Conservation (phyloP, 177 flowering plant genomes). For the Vitis hybrid region DNA sequence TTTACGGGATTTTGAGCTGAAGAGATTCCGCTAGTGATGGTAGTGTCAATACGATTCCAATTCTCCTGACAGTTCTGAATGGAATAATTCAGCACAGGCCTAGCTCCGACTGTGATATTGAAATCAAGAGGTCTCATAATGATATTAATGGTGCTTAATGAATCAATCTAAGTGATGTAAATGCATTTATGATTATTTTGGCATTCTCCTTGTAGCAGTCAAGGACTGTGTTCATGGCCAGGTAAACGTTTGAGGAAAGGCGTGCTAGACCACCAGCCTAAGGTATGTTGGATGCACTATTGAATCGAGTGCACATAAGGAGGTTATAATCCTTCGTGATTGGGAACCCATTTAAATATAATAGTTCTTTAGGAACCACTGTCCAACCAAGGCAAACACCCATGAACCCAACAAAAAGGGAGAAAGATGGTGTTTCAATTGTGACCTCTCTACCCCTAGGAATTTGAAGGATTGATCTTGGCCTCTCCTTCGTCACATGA, state of each 20-base stretch:
- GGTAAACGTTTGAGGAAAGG: conserved; percentile 66
- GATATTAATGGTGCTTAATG: too few species aligned
- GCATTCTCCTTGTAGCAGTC: conserved; percentile 56
- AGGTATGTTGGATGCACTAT: conserved; percentile 20
- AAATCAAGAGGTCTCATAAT: too few species aligned
- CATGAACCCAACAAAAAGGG: conserved; percentile 87
- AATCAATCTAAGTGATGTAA: conserved; percentile 13
- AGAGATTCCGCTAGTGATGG: too few species aligned
- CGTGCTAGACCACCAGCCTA: conserved; percentile 96
- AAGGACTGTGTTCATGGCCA: conserved; percentile 36
- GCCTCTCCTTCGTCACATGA: conserved; percentile 70
- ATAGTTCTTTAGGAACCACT: conserved; percentile 73
- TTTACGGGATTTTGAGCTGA: too few species aligned
- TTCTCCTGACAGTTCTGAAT: too few species aligned
- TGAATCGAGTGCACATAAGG: conserved; percentile 77
- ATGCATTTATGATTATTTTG: conserved; percentile 39
- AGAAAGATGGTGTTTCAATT: conserved; percentile 82
- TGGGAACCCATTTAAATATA: conserved; percentile 67
- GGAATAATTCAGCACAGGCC: too few species aligned
- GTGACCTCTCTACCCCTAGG: conserved; percentile 95
- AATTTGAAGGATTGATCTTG: conserved; percentile 77
- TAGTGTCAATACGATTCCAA: too few species aligned
- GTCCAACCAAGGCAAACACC: conserved; percentile 39
- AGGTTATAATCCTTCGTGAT: conserved; percentile 72
- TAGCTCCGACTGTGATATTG: too few species aligned